Evolutionary conservation across 768 basidiomycete species (phyloP), one percentile per base, ranked within the genome.

Genomic region (Macrolepiota dolichaula): DNA sequence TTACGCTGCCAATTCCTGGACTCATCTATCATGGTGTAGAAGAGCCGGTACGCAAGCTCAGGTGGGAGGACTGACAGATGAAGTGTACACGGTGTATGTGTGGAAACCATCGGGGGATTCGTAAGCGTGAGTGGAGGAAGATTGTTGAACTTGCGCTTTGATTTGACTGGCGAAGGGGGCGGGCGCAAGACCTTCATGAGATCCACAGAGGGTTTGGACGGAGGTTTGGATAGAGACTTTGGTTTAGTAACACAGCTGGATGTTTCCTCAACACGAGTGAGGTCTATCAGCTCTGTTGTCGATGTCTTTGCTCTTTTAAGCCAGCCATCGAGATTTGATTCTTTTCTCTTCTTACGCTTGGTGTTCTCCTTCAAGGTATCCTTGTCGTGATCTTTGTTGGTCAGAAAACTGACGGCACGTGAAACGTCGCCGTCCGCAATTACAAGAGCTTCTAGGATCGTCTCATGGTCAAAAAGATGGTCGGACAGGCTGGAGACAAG

Each of bases 1-100:
- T 89, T 91, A 53, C 84, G 77, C 63, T 81, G 74, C 92, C 91
- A 94, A 7, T 72, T 66, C 42, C 73, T 77, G 19, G 91, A 85
- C 15, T 79, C 74, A 51, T 85, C 79, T 13, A 88, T 62, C 89
- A 94, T 87, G 0, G 78, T 79, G 64, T 92, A 86, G 71, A 91
- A 94, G 22, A 94, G 76, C 53, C 77, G 78, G 69, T 83, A 91
- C 0, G 92, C 92, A 17, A 94, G 81, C 51, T 91, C 87, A 2
- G 85, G 81, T 7, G 92, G 89, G 10, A 94, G 80, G 22, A 89
- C 69, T 12, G 86, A 84, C 17, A 76, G 72, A 70, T 93, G 91
- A 46, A 92, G 69, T 1, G 92, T 92, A 62, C 89, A 92, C 0
- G 92, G 88, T 0, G 84, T 88, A 68, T 93, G 82, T 64, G 84